These are phyloP conservation scores for Coprinellus micaceus DNA, from an alignment of 768 basidiomycete genomes.

Conservation along the genomic window DNA sequence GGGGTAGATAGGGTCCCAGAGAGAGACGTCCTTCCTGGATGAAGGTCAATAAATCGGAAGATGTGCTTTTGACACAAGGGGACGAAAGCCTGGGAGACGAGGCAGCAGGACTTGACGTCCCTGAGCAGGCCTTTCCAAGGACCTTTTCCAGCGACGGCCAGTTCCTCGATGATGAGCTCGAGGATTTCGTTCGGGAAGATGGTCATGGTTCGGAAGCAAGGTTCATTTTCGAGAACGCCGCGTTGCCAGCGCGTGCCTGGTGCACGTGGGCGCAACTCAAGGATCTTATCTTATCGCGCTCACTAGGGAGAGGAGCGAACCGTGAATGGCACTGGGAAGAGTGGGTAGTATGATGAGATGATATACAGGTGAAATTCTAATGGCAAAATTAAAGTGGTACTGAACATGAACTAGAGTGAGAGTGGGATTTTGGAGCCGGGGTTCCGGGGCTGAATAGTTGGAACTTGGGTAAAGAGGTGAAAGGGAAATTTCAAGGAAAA, in stretches of 20 bases:
- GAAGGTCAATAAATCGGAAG: not conserved
- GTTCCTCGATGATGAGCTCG: constrained; percentile 1
- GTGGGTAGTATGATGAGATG: too few relatives aligned
- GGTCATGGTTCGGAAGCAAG: not conserved
- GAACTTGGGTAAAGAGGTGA: too few relatives aligned
- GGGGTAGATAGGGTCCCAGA: not conserved
- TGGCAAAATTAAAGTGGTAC: too few relatives aligned
- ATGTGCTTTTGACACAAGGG: constrained; percentile 1
- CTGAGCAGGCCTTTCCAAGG: not conserved
- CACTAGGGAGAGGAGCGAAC: too few relatives aligned
- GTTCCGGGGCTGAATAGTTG: too few relatives aligned
- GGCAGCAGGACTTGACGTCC: not conserved
- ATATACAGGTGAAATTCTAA: too few relatives aligned
- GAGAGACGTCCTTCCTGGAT: not conserved
- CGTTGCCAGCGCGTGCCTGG: too few relatives aligned
- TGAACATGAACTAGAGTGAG: constrained; percentile 61
- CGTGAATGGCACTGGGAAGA: too few relatives aligned
- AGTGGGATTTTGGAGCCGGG: constrained; percentile 48
- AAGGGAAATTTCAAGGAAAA: not conserved
- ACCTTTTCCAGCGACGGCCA: not conserved
- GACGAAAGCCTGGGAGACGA: not conserved
- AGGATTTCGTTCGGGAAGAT: not conserved
- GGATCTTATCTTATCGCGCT: too few relatives aligned
- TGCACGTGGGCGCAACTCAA: too few relatives aligned
- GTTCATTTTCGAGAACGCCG: too few relatives aligned